Percentiles rank a stretch among this genome's conserved stretches.
phyloP scores from a whole-genome alignment of 1,284 basidiomycete genomes.

The Ganoderma sp. region DNA sequence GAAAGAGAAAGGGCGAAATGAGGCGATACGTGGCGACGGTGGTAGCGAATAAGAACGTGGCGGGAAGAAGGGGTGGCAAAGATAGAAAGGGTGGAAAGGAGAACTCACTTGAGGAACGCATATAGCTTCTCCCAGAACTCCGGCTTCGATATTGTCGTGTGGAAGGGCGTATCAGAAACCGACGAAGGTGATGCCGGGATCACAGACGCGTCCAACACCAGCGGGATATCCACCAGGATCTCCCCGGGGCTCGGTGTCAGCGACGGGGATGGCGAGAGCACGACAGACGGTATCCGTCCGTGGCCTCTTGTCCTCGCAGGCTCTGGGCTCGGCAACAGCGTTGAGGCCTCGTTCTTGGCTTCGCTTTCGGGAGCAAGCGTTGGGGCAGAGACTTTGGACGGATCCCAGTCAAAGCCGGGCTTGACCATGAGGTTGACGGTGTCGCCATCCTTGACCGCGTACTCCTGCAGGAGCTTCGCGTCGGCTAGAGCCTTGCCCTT shows the following conservation, averaged over 20 bases:
- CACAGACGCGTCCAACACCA: constrained; percentile 63
- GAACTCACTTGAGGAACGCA: constrained; percentile 63
- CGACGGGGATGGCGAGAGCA: constrained; percentile 76
- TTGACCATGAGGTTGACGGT: constrained; percentile 86
- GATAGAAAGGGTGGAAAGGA: neutral
- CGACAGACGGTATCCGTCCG: constrained; percentile 72
- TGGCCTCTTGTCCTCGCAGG: constrained; percentile 45
- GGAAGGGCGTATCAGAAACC: constrained; percentile 58
- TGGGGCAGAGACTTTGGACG: constrained; percentile 44
- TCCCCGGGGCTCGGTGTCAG: constrained; percentile 46
- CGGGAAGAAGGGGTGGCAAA: neutral
- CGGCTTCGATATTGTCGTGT: constrained; percentile 70
- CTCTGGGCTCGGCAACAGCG: constrained; percentile 37
- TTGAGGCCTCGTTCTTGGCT: constrained; percentile 25
- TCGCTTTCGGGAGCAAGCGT: constrained; percentile 22
- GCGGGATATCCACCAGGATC: constrained; percentile 65
- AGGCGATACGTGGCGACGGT: neutral
- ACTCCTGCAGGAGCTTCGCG: constrained; percentile 86
- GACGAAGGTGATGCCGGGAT: constrained; percentile 51
- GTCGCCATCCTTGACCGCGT: constrained; percentile 79
- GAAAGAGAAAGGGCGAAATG: neutral
- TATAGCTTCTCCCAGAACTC: constrained; percentile 78
- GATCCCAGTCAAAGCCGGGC: constrained; percentile 73
- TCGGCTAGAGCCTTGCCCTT: constrained; percentile 93
- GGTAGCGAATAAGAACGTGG: neutral